Evolutionary conservation across 805 yeast genomes (phyloP), one percentile per base, ranked within the genome.

Genomic region (Pichia nanzhaoensis): DNA sequence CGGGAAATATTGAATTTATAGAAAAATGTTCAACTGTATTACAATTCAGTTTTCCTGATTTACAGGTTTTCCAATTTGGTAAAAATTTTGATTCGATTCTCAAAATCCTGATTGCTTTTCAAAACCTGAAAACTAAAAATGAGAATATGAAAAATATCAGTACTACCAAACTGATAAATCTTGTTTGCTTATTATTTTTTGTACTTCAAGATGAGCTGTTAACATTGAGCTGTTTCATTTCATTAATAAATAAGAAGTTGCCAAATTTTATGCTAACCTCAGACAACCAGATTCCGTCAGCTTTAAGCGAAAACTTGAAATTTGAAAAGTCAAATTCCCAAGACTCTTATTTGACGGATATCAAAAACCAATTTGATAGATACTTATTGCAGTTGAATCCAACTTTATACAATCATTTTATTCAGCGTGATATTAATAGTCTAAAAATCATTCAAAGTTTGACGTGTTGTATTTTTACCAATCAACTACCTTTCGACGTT

Each of bases 391-490:
- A 65, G 34, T 69, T 72, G 41, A 61, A 69, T 37, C 73, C 77
- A 9, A 54, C 68, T 19, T 58, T 84, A 32, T 68, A 65, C 44
- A 58, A 68, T 10, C 86, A 82, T 55, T 75, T 84, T 55, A 54
- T 66, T 31, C 56, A 65, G 12, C 58, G 70, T 14, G 65, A 64
- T 9, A 49, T 82, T 27, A 46, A 58, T 5, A 68, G 80, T 3
- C 46, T 63, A 3, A 70, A 65, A 4, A 73, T 74, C 44, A 57
- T 82, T 5, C 67, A 62, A 20, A 65, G 70, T 2, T 53, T 78
- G 42, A 50, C 79, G 2, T 54, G 74, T 18, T 63, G 69, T 10
- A 48, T 78, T 17, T 75, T 80, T 54, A 57, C 79, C 2, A 62
- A 67, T 41, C 66, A 70, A 21, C 55, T 80, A 37, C 57, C 68